A percentile compares a stretch with the other conserved stretches of the same genome.
These are phyloP conservation scores for Tilletia setariae DNA, from an alignment of 1,284 basidiomycete genomes.

Conservation along the genomic window DNA sequence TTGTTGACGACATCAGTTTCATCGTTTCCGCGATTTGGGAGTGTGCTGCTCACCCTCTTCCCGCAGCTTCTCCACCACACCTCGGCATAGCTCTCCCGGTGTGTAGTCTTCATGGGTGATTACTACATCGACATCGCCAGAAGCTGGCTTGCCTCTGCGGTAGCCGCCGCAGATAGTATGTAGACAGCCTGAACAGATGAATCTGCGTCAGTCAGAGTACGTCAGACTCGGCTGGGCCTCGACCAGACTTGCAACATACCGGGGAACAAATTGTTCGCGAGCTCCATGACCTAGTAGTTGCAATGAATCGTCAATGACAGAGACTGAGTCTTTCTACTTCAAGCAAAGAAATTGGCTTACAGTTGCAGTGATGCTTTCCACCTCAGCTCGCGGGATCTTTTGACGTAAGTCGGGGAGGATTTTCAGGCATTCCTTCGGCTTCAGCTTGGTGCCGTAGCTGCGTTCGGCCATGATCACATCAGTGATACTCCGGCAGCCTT, in stretches of 20 bases:
- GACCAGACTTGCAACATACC: not conserved
- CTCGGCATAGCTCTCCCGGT: not conserved
- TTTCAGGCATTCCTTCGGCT: constrained; percentile 27
- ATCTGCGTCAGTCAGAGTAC: not conserved
- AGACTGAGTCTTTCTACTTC: not conserved
- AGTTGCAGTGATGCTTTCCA: constrained; percentile 26
- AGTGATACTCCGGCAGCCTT: constrained; percentile 35
- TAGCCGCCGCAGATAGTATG: constrained; percentile 42
- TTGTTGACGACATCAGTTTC: not conserved
- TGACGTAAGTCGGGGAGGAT: constrained; percentile 35
- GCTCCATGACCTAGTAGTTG: constrained; percentile 13
- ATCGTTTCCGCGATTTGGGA: not conserved
- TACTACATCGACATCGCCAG: constrained; percentile 41
- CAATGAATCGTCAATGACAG: not conserved
- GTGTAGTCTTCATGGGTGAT: constrained; percentile 24
- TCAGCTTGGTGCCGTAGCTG: constrained; percentile 4
- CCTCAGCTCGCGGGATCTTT: constrained; percentile 33
- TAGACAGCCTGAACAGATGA: constrained; percentile 6
- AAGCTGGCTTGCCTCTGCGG: constrained; percentile 33
- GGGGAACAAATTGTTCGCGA: constrained; percentile 21
- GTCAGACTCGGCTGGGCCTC: not conserved
- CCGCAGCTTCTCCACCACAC: not conserved
- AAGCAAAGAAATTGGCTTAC: constrained; percentile 16
- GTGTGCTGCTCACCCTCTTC: constrained; percentile 10
- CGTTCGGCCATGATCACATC: constrained; percentile 32